Conservation (phyloP, 208 protist genomes). For the Porcisia deanei region DNA sequence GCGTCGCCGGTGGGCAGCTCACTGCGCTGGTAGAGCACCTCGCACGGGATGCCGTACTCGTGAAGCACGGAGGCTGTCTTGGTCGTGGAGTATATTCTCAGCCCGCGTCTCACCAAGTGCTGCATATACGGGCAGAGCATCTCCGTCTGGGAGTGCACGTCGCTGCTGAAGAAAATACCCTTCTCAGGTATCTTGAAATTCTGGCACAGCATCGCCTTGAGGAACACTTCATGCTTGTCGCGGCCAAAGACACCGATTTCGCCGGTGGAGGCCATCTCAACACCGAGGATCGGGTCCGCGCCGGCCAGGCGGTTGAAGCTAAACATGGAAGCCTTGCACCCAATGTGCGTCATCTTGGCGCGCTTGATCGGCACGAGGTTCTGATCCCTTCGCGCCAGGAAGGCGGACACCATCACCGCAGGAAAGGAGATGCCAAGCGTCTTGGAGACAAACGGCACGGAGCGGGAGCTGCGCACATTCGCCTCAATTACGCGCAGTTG, state of each 20-base stretch:
- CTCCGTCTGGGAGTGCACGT: slow-evolving; percentile 51
- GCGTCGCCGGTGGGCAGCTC: slow-evolving; percentile 23
- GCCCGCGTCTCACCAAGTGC: slow-evolving; percentile 33
- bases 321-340: slow-evolving; percentile 98
- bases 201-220: slow-evolving; percentile 90
- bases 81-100: slow-evolving; percentile 67
- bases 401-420: slow-evolving; percentile 82
- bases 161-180: slow-evolving; percentile 89
- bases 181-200: slow-evolving; percentile 77
- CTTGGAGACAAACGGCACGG: slow-evolving; percentile 98
- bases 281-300: slow-evolving; percentile 98
- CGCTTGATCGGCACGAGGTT: slow-evolving; percentile 84
- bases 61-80: slow-evolving; percentile 84
- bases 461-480: slow-evolving; percentile 97
- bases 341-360: slow-evolving; percentile 91
- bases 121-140: slow-evolving; percentile 58
- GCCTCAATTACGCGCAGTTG: slow-evolving; percentile 97
- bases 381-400: slow-evolving; percentile 71
- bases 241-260: slow-evolving; percentile 97
- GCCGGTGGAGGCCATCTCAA: slow-evolving; percentile 98
- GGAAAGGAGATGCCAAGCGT: slow-evolving; percentile 96
- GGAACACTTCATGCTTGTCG: slow-evolving; percentile 87
- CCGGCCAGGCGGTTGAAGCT: slow-evolving; percentile 97
- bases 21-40: slow-evolving; percentile 47
- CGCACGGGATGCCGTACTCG: slow-evolving; percentile 76